Evolutionary conservation across 805 yeast genomes (phyloP), one percentile per base, ranked within the genome.

Genomic region (Blastobotrys attinorum): DNA sequence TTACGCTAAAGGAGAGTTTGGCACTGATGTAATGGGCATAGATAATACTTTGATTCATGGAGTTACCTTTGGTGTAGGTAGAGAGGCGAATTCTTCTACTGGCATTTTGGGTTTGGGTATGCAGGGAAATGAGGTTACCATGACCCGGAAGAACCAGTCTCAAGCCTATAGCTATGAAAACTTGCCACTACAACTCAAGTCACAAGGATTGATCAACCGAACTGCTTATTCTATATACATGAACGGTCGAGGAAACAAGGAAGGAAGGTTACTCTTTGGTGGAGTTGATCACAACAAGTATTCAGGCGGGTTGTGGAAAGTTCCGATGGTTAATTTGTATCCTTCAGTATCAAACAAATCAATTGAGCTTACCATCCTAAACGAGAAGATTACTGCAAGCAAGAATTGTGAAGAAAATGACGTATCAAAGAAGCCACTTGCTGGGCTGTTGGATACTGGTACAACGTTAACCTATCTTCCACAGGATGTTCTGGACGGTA

Each of bases 41-140:
- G 77, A 77, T 40, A 75, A 71, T 39, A 61, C 72, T 15, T 61
- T 71, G 4, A 66, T 80, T 8, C 51, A 67, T 1, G 63, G 66
- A 42, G 65, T 83, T 23, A 76, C 86, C 5, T 74, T 89, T 61
- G 96, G 94, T 1, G 76, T 86, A 21, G 92, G 84, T 6, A 77
- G 79, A 55, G 58, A 62, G 27, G 73, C 92, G 1, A 77, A 78
- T 50, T 78, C 92, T 3, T 61, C 76, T 6, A 62, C 69, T 49
- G 90, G 94, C 42, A 65, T 66, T 16, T 53, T 64, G 48, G 70
- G 70, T 10, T 57, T 65, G 22, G 69, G 69, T 13, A 53, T 59
- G 36, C 44, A 48, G 8, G 48, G 55, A 16, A 53, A 56, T 32
- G 70, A 66, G 55, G 57, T 68, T 17, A 52, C 54, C 22, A 52